These are phyloP conservation scores for Lablab purpureus DNA, from an alignment of 306 rosid species.

Conservation along the genomic window DNA sequence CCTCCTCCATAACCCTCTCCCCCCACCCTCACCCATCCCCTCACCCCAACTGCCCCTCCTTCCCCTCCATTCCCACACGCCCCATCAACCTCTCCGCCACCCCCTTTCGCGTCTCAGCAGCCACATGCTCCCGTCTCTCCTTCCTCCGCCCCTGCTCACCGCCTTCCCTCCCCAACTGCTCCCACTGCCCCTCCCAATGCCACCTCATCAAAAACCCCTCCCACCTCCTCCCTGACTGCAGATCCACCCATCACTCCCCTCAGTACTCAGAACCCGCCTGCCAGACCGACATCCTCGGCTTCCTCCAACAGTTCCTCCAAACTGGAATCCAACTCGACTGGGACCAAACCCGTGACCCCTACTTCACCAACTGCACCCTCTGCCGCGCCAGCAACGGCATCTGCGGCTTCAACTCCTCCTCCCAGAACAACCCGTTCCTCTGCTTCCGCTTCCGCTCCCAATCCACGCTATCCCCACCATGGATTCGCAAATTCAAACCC, in stretches of 20 bases:
- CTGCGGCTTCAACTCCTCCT: conserved; percentile 81
- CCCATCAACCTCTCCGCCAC: conserved; percentile 68
- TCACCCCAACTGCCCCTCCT: conserved; percentile 48
- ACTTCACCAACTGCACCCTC: conserved; percentile 63
- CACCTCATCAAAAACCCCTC: conserved; percentile 68
- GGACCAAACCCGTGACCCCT: conserved; percentile 72
- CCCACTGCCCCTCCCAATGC: conserved; percentile 82
- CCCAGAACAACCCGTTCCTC: conserved; percentile 61
- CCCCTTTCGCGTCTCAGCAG: conserved; percentile 70
- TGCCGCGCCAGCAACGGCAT: conserved; percentile 59
- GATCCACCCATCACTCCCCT: conserved; percentile 51
- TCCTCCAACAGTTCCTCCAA: conserved; percentile 55
- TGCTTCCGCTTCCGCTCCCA: conserved; percentile 55
- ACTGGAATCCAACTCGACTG: conserved; percentile 73
- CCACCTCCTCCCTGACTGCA: conserved; percentile 61
- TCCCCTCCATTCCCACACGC: conserved; percentile 56
- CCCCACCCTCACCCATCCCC: conserved; percentile 1
- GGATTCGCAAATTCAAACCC: conserved; percentile 55
- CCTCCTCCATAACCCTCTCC: conserved; percentile 66
- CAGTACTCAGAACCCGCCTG: conserved; percentile 58
- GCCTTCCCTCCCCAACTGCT: conserved; percentile 64
- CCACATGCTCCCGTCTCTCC: conserved; percentile 70
- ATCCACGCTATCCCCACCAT: conserved; percentile 54
- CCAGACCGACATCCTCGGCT: conserved; percentile 66
- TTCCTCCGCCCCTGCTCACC: conserved; percentile 70